These are phyloP conservation scores for Pinus taeda DNA, from an alignment of 75 land plant genomes.

Conservation along the genomic window DNA sequence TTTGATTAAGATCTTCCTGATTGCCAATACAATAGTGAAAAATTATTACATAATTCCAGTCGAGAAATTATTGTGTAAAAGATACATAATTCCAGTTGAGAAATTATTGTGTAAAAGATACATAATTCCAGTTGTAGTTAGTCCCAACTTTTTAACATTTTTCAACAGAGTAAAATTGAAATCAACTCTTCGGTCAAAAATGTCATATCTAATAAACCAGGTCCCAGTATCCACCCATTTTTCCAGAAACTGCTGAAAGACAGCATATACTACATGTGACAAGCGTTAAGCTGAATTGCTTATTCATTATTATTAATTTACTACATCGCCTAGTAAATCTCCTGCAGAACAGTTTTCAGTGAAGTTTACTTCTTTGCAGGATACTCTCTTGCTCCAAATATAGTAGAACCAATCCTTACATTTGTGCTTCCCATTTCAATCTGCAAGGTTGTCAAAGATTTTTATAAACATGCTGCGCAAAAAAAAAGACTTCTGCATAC, in stretches of 20 bases:
- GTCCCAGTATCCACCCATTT: not conserved
- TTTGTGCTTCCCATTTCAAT: conserved; percentile 79
- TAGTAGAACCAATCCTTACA: conserved; percentile 69
- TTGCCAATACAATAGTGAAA: too few species aligned
- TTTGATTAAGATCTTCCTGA: too few species aligned
- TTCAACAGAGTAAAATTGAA: not conserved
- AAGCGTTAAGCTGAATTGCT: not conserved
- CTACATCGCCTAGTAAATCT: not conserved
- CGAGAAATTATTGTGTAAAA: too few species aligned
- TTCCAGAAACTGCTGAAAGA: not conserved
- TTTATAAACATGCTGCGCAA: not conserved
- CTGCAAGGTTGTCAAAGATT: conserved; percentile 23
- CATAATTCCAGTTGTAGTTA: too few species aligned
- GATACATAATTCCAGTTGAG: too few species aligned
- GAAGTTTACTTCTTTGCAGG: conserved; percentile 27
- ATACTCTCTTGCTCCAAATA: conserved; percentile 74
- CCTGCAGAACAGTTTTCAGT: not conserved
- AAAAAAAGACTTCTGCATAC: not conserved
- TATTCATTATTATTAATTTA: not conserved
- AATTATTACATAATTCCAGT: too few species aligned
- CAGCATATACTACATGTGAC: not conserved
- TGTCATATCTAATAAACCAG: not conserved
- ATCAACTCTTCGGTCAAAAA: not conserved
- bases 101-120: too few species aligned
- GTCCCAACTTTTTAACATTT: too few species aligned